Evolutionary conservation across 345 rosid genomes (phyloP).

Genomic region (Hibiscus tridactylites): DNA sequence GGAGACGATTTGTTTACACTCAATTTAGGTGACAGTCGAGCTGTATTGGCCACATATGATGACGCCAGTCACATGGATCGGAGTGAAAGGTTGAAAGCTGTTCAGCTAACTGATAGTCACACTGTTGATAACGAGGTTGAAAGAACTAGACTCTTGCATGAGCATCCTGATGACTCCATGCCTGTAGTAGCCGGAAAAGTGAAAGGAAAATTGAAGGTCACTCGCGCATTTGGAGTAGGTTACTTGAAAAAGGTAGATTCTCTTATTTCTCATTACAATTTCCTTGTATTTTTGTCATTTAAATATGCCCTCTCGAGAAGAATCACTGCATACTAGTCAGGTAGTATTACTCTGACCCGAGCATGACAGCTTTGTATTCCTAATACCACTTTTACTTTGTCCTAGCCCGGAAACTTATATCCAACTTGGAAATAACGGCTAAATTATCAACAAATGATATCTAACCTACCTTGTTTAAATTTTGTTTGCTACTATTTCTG

Average conservation of each 20-base stretch:
- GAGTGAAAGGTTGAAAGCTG: constrained; percentile 45
- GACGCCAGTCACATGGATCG: constrained; percentile 20
- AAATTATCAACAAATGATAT: background rate
- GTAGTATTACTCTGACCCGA: background rate
- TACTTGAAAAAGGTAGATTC: constrained; percentile 72
- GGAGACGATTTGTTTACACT: constrained; percentile 68
- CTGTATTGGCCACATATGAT: constrained; percentile 65
- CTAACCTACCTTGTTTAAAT: background rate
- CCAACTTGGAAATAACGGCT: background rate
- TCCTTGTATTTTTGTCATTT: background rate
- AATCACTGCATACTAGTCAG: background rate
- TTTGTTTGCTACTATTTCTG: background rate
- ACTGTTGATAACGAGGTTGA: constrained; percentile 80
- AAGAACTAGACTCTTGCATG: constrained; percentile 44
- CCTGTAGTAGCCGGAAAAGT: constrained; percentile 64
- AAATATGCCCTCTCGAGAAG: background rate
- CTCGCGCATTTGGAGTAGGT: constrained; percentile 94
- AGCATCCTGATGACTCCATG: constrained; percentile 84
- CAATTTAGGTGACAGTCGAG: constrained; percentile 92
- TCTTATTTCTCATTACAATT: background rate
- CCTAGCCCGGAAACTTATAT: background rate
- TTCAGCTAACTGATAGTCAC: constrained; percentile 85
- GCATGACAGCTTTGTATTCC: no score
- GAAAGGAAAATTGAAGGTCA: constrained; percentile 90
- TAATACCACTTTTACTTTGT: background rate